A percentile compares a stretch with the other conserved stretches of the same genome.
Evolutionary conservation across 768 basidiomycete species (phyloP).

Genomic region (Mycena crocata): DNA sequence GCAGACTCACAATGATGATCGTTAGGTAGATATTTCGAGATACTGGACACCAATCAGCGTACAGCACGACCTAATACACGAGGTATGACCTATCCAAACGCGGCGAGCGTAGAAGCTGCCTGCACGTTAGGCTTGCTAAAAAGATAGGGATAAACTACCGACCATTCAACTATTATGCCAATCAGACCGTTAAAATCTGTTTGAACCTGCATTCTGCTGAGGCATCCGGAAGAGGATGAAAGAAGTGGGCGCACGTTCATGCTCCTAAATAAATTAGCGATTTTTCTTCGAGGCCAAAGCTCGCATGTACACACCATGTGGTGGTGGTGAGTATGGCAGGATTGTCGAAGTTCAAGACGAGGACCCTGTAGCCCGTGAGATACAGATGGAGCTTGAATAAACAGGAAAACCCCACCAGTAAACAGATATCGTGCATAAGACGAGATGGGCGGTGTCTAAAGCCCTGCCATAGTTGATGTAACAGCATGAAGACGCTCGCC

Average conservation of each 20-base stretch:
- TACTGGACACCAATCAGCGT: conserved; percentile 46
- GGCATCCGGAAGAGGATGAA: conserved; percentile 18
- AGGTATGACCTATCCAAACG: conserved; percentile 57
- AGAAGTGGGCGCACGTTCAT: conserved; percentile 49
- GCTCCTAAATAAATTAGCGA: conserved; percentile 44
- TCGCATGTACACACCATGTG: conserved; percentile 50
- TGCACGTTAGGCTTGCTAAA: conserved; percentile 2
- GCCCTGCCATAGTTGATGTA: conserved; percentile 39
- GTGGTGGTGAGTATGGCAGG: conserved; percentile 48
- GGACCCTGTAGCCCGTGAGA: conserved; percentile 55
- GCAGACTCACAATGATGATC: conserved; percentile 56
- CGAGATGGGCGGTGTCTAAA: conserved; percentile 58
- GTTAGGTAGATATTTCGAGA: conserved; percentile 56
- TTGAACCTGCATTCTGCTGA: conserved; percentile 52
- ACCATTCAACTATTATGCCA: conserved; percentile 63
- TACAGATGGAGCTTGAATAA: background rate
- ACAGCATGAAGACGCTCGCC: background rate
- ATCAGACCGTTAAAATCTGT: conserved; percentile 65
- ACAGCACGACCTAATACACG: background rate
- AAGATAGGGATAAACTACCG: background rate
- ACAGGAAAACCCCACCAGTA: conserved; percentile 50
- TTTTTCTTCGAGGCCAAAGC: background rate
- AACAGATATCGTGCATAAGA: conserved; percentile 56
- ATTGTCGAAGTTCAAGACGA: conserved; percentile 58
- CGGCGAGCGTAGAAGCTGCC: conserved; percentile 65